Conservation (phyloP, 2,329 filamentous ascomycete genomes). For the Macrophomina tecta region DNA sequence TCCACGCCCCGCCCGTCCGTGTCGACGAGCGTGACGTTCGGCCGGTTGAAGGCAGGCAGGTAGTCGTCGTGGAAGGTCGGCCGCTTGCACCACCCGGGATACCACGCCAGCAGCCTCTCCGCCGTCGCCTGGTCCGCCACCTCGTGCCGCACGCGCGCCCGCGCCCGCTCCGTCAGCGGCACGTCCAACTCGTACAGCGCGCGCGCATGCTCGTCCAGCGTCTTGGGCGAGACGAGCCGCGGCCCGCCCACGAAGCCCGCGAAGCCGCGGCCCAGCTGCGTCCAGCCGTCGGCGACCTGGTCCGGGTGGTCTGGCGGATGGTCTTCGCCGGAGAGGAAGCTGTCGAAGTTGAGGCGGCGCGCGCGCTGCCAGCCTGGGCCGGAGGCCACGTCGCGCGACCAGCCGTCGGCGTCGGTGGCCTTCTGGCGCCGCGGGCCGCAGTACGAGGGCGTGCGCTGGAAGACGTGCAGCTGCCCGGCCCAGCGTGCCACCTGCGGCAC, state of each 20-base stretch:
- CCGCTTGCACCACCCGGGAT: conserved; percentile 68
- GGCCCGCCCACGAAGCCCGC: no score
- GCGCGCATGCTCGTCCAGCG: no score
- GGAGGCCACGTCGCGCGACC: conserved; percentile 30
- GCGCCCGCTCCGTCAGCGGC: conserved; percentile 46
- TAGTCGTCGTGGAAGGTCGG: conserved; percentile 68
- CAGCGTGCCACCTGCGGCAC: conserved; percentile 36
- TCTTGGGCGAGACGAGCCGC: no score
- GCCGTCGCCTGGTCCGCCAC: conserved; percentile 61
- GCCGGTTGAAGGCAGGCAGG: conserved; percentile 63
- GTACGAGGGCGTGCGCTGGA: conserved; percentile 43
- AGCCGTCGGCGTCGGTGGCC: conserved; percentile 51
- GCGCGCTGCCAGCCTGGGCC: not conserved
- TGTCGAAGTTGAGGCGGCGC: not conserved
- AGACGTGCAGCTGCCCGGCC: conserved; percentile 33
- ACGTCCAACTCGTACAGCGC: no score
- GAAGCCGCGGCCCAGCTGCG: not conserved
- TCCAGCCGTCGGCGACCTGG: not conserved
- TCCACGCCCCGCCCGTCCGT: conserved; percentile 62
- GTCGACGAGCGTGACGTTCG: conserved; percentile 66
- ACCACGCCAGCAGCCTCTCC: conserved; percentile 63
- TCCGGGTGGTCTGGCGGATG: not conserved
- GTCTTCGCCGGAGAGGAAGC: no score
- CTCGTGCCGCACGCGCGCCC: conserved; percentile 54
- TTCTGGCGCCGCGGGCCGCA: conserved; percentile 46